phyloP scores from a whole-genome alignment of 2,329 filamentous ascomycete species.

The Lachnellula suecica region DNA sequence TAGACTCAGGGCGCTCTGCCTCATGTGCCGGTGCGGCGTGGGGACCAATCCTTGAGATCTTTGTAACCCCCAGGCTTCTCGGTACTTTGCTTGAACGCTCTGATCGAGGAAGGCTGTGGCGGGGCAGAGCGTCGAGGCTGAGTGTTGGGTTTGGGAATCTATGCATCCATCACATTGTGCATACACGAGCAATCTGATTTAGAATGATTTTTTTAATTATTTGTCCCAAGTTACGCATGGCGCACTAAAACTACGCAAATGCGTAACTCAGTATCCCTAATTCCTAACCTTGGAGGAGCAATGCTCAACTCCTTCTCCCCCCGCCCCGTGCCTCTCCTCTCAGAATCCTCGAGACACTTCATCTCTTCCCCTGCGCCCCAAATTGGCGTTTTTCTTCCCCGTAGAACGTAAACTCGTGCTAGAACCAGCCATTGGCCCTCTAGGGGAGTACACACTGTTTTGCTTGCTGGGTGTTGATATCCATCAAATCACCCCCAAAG shows the following conservation, averaged over 20 bases:
- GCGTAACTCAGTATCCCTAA: constrained; percentile 5
- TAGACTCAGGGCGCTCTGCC: background rate
- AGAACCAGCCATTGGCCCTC: constrained; percentile 19
- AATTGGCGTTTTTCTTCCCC: background rate
- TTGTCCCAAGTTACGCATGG: constrained; percentile 7
- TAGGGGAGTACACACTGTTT: constrained; percentile 11
- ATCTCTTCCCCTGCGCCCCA: constrained; percentile 1
- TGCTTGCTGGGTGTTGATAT: constrained; percentile 3
- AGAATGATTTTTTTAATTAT: constrained; percentile 6
- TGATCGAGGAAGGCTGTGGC: background rate
- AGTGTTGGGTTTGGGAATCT: background rate
- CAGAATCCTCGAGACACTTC: constrained; percentile 16
- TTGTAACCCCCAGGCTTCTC: background rate
- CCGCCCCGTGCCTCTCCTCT: constrained; percentile 9
- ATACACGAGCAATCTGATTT: background rate
- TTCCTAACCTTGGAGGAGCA: constrained; percentile 16
- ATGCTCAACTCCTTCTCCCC: constrained; percentile 20
- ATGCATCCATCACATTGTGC: background rate
- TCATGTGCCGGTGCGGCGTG: background rate
- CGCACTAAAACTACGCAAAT: constrained; percentile 2
- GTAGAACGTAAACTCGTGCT: constrained; percentile 10
- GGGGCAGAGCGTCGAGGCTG: background rate
- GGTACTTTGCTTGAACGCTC: background rate
- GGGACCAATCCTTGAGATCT: background rate
- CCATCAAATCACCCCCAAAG: constrained; percentile 5